Evolutionary conservation across 73 alveolate species (phyloP).

Genomic region (Paramecium biaurelia): DNA sequence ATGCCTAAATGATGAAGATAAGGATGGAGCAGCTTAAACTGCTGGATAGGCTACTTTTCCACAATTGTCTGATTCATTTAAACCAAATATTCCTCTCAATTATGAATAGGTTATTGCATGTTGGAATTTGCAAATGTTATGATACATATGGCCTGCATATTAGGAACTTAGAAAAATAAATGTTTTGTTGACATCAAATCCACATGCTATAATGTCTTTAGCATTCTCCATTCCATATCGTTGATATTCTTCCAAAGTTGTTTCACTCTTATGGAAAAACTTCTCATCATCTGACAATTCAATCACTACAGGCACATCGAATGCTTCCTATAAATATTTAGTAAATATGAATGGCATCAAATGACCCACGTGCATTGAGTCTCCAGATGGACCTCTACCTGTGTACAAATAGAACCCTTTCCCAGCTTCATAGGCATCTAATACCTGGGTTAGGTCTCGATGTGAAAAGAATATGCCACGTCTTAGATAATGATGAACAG

Average conservation of each 20-base stretch:
- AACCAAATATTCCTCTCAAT: constrained; percentile 93
- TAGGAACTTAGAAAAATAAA: constrained; percentile 96
- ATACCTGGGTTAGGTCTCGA: constrained; percentile 90
- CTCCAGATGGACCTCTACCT: constrained; percentile 98
- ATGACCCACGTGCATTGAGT: constrained; percentile 99
- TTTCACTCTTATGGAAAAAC: constrained; percentile 83
- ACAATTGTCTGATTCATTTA: constrained; percentile 93
- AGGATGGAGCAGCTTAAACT: constrained; percentile 97
- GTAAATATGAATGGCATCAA: constrained; percentile 94
- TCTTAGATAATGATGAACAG: constrained; percentile 95
- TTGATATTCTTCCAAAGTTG: constrained; percentile 66
- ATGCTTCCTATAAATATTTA: constrained; percentile 97
- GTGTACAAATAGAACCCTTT: constrained; percentile 97
- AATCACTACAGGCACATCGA: constrained; percentile 98
- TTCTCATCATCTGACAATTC: constrained; percentile 99
- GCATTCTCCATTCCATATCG: constrained; percentile 95
- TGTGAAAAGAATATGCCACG: constrained; percentile 99
- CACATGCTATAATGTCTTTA: constrained; percentile 99
- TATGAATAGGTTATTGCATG: constrained; percentile 89
- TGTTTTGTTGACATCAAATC: constrained; percentile 98
- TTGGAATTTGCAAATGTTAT: constrained; percentile 87
- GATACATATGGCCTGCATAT: constrained; percentile 92
- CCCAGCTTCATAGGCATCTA: constrained; percentile 89
- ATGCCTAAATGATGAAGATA: constrained; percentile 95
- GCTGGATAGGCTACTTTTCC: constrained; percentile 99